Base-by-base conservation (phyloP, 768 basidiomycete genomes). In the Rhizopogon sp. region DNA sequence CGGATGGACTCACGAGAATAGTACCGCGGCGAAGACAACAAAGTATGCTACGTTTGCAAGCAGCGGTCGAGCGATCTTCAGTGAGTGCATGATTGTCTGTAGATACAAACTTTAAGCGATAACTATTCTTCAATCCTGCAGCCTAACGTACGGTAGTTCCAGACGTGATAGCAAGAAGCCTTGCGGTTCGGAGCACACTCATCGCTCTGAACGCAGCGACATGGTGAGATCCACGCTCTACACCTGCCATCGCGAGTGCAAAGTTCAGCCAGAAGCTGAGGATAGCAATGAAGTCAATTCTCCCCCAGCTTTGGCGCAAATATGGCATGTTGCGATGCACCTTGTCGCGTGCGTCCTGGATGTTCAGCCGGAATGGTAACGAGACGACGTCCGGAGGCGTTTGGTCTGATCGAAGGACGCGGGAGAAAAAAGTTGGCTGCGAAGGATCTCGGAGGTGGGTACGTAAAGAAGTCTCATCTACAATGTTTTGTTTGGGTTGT, bases 21-120 rank as follows among this genome's bases (percentile, higher is more conserved):
- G 64, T 11, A 84, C 72, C 74, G 93, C 87, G 0, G 93, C 93
- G 62, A 98, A 98, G 20, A 94, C 59, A 14, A 97, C 88, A 65
- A 98, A 98, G 67, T 90, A 90, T 0, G 93, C 83, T 5, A 98
- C 94, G 55, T 86, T 87, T 5, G 93, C 83, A 8, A 98, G 80
- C n/a, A 97, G 74, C 0, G 95, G 93, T 22, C 87, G 82, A 0
- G 95, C 94, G 1, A 84, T 86, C 72, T 98, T 98, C 53, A 98
- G 74, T 3, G 91, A 94, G 56, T 85, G 88, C 77, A 98, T 87
- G 64, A 98, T 97, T 0, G 94, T 88, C 77, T 84, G 59, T 11
- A 64, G 52, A 43, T 59, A 56, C 35, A 41, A 28, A 10, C 42
- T 17, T 40, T 53, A 28, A 28, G 46, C 22, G 20, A 20, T 10